phyloP scores from a whole-genome alignment of 2,329 filamentous ascomycete species.

The Epichloe hybrida region DNA sequence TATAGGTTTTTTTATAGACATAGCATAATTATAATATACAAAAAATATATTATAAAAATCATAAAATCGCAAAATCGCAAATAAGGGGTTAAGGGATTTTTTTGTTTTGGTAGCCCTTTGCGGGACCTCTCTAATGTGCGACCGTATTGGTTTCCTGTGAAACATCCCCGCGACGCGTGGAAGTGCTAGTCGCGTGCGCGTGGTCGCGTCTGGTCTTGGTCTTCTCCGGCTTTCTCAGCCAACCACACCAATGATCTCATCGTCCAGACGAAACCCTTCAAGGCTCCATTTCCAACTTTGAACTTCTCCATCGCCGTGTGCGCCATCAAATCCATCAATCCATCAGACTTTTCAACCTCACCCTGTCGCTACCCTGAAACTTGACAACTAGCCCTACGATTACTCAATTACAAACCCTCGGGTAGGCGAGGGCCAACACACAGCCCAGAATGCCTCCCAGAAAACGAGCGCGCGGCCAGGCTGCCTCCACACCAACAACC shows the following conservation, averaged over 20 bases:
- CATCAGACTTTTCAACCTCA: not conserved
- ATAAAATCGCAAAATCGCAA: too few relatives aligned
- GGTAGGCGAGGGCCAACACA: not conserved
- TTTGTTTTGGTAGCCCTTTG: too few relatives aligned
- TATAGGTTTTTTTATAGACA: too few relatives aligned
- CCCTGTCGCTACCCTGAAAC: not conserved
- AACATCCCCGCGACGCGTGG: too few relatives aligned
- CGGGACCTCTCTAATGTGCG: too few relatives aligned
- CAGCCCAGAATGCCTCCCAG: constrained; percentile 49
- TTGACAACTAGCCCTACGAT: not conserved
- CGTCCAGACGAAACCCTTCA: not conserved
- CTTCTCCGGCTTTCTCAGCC: not conserved
- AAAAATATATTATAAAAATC: too few relatives aligned
- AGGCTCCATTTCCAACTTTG: not conserved
- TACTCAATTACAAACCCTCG: not conserved
- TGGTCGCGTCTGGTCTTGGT: too few relatives aligned
- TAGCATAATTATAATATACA: too few relatives aligned
- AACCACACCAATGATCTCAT: not conserved
- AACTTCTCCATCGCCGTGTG: not conserved
- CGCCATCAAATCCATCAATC: not conserved
- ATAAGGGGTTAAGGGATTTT: too few relatives aligned
- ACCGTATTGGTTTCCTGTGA: too few relatives aligned
- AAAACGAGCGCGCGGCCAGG: constrained; percentile 47
- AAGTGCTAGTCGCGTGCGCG: too few relatives aligned
- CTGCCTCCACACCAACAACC: constrained; percentile 44